Evolutionary conservation across 805 yeast species (phyloP), one percentile per base, ranked within the genome.

Genomic region (Lachancea meyersii): DNA sequence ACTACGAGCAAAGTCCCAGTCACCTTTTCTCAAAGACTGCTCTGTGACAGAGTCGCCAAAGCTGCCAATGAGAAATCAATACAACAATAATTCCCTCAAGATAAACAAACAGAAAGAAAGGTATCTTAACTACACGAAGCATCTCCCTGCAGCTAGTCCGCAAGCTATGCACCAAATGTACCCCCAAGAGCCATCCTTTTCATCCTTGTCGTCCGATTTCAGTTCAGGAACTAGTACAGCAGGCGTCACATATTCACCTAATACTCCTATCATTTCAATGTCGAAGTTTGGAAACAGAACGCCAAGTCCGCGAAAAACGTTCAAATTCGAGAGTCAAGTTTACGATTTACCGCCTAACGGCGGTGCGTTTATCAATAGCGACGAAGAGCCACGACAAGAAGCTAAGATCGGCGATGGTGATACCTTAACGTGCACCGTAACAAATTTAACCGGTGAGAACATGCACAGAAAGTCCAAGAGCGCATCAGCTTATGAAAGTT

Each of bases 11-110:
- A 39, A 37, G 7, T 46, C 46, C 9, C 45, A 44, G 9, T 42
- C 48, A 9, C 48, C 48, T 64, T 66, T 10, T 71, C 71, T 52
- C 72, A 73, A 47, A 73, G 71, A 46, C 72, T 69, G 27, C 10
- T 7, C 36, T 4, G 21, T 35, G 10, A 14, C 35, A 26, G 48
- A 67, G 72, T 6, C 59, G 58, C 38, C 60, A 68, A 31, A 58
- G 72, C n/a, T 65, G 72, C 1, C 68, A 63, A 53, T 76, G 76
- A 34, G 23, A 17, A 17, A 31, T 16, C 40, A 35, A 16, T 31
- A 18, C 19, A 50, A 50, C 31, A 53, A 45, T 40, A 61, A 59
- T 39, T 45, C 64, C 2, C 41, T 61, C 23, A 61, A 59, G 43
- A 61, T 59, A 13, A 57, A 54, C 43, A 53, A 59, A 34, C 65